Base-by-base conservation (phyloP, 306 rosid genomes). In the Begonia peltatifolia region DNA sequence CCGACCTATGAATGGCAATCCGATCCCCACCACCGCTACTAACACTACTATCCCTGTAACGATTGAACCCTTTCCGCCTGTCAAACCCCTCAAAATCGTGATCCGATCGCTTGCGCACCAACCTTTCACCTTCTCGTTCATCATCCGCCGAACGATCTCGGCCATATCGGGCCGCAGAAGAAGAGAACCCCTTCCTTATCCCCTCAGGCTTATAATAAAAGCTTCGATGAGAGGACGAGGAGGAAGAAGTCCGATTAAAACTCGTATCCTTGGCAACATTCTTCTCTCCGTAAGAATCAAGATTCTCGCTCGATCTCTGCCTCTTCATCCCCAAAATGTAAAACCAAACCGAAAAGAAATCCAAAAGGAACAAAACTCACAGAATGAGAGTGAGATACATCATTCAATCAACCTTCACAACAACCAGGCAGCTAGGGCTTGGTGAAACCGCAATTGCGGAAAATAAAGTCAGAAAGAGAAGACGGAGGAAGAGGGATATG, bases 291-390 rank as follows among this genome's bases (percentile, higher is more conserved):
- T 63, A 75, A 3, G 95, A 72, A 65, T 84, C 89, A 50, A 84
- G 84, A 74, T 82, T 89, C 30, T 89, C 97, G 60, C 83, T 84
- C 42, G 97, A 84, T 69, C 87, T 71, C 83, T 79, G 67, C 69
- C 95, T 82, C 93, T 84, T 88, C 97, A 88, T 88, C 44, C 43
- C 51, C 50, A 57, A 22, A 57, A 8, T 16, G 23, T 10, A 54
- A 38, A 47, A 30, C 18, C n/a, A 61, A 61, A 51, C 12, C 65
- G 0, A 2, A 22, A 52, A 61, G 5, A 17, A 13, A 35, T 23
- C 18, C 12, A 18, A 22, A 51, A 17, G 41, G 47, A 30, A 30
- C 36, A 30, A 30, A 30, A 30, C 5, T 30, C 36, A 30, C 36
- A 30, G 36, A 30, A 30, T 30, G 6, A 30, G 36, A 30, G 36